These are phyloP conservation scores for Pleurostoma richardsiae DNA, from an alignment of 2,329 filamentous ascomycete species.

Conservation along the genomic window DNA sequence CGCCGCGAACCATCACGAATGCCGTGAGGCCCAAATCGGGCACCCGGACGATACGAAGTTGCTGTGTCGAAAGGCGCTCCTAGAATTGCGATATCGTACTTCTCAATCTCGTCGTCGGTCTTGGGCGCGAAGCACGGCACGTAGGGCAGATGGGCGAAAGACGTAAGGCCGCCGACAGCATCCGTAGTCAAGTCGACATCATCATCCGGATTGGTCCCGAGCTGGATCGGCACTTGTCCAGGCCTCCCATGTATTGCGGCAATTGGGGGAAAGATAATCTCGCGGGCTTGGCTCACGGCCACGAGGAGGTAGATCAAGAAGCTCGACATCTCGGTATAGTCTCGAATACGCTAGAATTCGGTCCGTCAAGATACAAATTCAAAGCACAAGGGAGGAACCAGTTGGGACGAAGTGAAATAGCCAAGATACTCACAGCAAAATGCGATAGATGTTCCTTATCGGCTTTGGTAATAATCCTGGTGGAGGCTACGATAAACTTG, in stretches of 20 bases:
- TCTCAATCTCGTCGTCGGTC: constrained; percentile 2
- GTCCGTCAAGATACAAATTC: not conserved
- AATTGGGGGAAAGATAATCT: constrained; percentile 6
- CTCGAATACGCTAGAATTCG: not conserved
- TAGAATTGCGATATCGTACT: constrained; percentile 25
- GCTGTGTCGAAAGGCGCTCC: constrained; percentile 42
- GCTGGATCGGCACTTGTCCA: constrained; percentile 1
- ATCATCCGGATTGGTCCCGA: not conserved
- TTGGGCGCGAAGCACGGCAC: constrained; percentile 2
- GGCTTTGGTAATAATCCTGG: not conserved
- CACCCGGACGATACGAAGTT: constrained; percentile 22
- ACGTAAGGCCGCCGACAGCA: constrained; percentile 1
- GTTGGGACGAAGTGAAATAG: not conserved
- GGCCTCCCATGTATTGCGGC: constrained; percentile 1
- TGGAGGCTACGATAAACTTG: not conserved
- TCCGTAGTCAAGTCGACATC: constrained; percentile 6
- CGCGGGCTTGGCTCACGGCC: not conserved
- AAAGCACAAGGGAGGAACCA: not conserved
- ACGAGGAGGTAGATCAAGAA: not conserved
- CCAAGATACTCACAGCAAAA: not conserved
- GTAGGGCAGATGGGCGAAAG: constrained; percentile 6
- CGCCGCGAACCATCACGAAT: constrained; percentile 25
- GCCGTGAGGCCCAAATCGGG: constrained; percentile 25
- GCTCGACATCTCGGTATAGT: not conserved
- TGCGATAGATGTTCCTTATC: not conserved